phyloP scores from a whole-genome alignment of 75 land plant species.

The Cupressus sempervirens region DNA sequence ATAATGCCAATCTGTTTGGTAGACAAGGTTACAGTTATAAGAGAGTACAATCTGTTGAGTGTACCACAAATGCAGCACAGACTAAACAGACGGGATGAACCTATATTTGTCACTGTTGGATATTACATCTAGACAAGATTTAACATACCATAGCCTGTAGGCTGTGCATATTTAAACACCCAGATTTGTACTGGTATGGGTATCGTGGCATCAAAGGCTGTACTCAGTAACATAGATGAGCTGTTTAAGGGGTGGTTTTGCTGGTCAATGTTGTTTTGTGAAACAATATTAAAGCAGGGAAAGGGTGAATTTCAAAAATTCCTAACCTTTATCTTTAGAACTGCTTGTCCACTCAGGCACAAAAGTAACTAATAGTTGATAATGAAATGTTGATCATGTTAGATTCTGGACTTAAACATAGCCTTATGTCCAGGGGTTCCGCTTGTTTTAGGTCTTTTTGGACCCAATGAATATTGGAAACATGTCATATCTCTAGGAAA shows the following conservation, averaged over 20 bases:
- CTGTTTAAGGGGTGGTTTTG: neutral
- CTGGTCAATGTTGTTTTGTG: neutral
- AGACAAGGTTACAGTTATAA: slow-evolving; percentile 28
- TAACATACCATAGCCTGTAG: slow-evolving; percentile 58
- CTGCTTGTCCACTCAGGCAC: neutral
- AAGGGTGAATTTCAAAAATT: neutral
- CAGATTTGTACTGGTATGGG: neutral
- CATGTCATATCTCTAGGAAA: neutral
- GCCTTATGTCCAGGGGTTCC: neutral
- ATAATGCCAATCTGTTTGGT: slow-evolving; percentile 50
- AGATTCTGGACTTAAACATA: neutral
- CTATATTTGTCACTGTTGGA: slow-evolving; percentile 94
- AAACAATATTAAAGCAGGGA: neutral
- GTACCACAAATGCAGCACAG: slow-evolving; percentile 89
- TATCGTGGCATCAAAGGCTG: neutral
- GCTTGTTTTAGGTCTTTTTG: neutral
- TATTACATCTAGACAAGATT: slow-evolving; percentile 90
- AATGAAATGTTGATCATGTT: neutral
- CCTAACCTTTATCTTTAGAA: neutral
- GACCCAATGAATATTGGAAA: neutral
- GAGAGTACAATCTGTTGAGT: slow-evolving; percentile 55
- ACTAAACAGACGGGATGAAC: slow-evolving; percentile 93
- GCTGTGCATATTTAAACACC: slow-evolving; percentile 72
- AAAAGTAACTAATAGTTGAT: neutral
- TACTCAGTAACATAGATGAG: neutral